phyloP scores from a whole-genome alignment of 2,329 filamentous ascomycete genomes.

The Podosphaera fusca region DNA sequence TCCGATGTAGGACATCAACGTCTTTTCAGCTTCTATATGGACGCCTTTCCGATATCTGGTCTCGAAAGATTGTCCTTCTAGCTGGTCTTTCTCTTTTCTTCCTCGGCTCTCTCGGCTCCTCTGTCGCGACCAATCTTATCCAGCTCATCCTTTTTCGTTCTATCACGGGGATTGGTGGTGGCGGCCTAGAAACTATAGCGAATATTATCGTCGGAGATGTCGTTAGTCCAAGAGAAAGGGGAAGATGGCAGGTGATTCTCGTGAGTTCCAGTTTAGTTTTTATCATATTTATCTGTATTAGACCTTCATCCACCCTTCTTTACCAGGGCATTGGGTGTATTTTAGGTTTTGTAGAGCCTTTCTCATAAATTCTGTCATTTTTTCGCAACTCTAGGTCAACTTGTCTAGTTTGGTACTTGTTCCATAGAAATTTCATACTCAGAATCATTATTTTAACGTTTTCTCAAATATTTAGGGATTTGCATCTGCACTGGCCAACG shows the following conservation, averaged over 20 bases:
- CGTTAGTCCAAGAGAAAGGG: conserved; percentile 23
- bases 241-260: conserved; percentile 29
- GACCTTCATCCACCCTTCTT: neutral
- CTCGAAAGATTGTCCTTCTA: conserved; percentile 29
- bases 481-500: neutral
- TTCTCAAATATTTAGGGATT: neutral
- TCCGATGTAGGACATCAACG: neutral
- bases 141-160: conserved; percentile 24
- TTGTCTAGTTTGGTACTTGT: neutral
- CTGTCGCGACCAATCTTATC: conserved; percentile 21
- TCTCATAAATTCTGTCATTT: neutral
- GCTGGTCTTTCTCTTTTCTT: conserved; percentile 27
- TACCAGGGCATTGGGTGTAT: neutral
- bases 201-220: conserved; percentile 30
- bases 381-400: no score
- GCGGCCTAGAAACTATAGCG: conserved; percentile 27
- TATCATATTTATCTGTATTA: neutral
- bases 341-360: neutral
- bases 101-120: conserved; percentile 26
- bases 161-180: conserved; percentile 26
- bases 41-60: conserved; percentile 33
- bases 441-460: neutral
- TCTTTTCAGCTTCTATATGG: conserved; percentile 27
- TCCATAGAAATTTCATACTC: neutral
- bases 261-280: neutral